phyloP scores from a whole-genome alignment of 2,329 filamentous ascomycete genomes.

The Colletotrichum eleusines region DNA sequence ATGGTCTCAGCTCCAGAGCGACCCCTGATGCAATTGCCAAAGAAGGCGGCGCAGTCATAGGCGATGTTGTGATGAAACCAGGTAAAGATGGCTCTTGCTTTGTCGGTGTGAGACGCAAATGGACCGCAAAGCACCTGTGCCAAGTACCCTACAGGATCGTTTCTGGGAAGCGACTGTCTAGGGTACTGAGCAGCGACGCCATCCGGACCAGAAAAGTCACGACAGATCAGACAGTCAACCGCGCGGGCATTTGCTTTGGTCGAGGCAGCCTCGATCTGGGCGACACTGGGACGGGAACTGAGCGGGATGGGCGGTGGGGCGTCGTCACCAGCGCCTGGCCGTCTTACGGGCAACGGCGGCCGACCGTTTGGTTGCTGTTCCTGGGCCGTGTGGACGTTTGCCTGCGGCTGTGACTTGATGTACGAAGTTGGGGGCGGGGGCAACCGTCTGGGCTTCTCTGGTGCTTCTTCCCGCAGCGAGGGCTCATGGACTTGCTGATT shows the following conservation, averaged over 20 bases:
- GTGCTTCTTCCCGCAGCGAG: constrained; percentile 23
- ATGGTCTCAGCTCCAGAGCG: constrained; percentile 81
- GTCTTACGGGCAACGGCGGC: constrained; percentile 36
- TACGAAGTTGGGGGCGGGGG: constrained; percentile 38
- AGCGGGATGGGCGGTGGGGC: constrained; percentile 66
- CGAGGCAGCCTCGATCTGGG: constrained; percentile 62
- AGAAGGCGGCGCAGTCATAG: constrained; percentile 87
- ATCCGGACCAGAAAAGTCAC: constrained; percentile 89
- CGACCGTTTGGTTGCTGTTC: constrained; percentile 38
- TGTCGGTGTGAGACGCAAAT: constrained; percentile 87
- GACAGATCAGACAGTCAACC: constrained; percentile 79
- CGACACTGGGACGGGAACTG: constrained; percentile 63
- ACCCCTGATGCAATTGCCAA: constrained; percentile 74
- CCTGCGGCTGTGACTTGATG: constrained; percentile 29
- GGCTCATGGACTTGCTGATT: constrained; percentile 44
- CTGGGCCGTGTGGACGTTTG: constrained; percentile 44
- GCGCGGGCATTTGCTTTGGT: constrained; percentile 48
- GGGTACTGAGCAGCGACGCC: constrained; percentile 82
- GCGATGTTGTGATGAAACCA: constrained; percentile 96
- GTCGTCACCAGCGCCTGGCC: constrained; percentile 45
- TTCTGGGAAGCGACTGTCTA: constrained; percentile 74
- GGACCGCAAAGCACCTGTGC: constrained; percentile 82
- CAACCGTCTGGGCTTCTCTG: constrained; percentile 35
- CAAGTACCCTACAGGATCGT: constrained; percentile 77
- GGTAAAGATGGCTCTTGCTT: constrained; percentile 91